Evolutionary conservation across 2,329 filamentous ascomycete genomes (phyloP).

Genomic region (Pseudogymnoascus sp.): DNA sequence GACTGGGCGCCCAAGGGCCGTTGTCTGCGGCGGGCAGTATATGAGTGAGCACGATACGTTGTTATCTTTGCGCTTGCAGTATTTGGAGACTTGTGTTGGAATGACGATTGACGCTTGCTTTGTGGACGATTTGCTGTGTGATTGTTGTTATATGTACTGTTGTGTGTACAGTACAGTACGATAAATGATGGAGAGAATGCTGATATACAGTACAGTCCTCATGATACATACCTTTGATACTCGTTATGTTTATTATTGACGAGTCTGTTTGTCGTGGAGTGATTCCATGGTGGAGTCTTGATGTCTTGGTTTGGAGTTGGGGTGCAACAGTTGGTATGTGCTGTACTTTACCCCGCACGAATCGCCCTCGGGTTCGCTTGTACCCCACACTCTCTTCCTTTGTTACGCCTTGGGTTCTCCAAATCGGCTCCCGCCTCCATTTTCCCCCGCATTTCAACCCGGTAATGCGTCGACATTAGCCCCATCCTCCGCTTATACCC

Average conservation of each 20-base stretch:
- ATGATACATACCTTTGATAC: no score
- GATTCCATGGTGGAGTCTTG: neutral
- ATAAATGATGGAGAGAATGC: neutral
- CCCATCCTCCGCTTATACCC: neutral
- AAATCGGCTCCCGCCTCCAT: neutral
- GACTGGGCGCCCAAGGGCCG: neutral
- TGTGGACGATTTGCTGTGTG: neutral
- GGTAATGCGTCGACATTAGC: neutral
- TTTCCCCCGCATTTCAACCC: slow-evolving; percentile 2
- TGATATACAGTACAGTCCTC: neutral
- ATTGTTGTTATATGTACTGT: neutral
- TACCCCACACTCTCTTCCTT: neutral
- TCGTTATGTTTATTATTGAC: neutral
- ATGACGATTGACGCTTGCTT: neutral
- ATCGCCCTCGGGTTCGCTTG: neutral
- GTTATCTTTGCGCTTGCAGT: neutral
- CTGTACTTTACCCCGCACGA: neutral
- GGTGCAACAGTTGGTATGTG: neutral
- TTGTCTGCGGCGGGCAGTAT: neutral
- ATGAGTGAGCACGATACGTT: slow-evolving; percentile 5
- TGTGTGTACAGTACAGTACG: neutral
- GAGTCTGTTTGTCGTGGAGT: neutral
- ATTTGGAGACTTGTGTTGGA: neutral
- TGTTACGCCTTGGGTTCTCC: neutral
- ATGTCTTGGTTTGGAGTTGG: neutral